These are phyloP conservation scores for Knoxdaviesia capensis DNA, from an alignment of 2,329 filamentous ascomycete genomes.

Conservation along the genomic window DNA sequence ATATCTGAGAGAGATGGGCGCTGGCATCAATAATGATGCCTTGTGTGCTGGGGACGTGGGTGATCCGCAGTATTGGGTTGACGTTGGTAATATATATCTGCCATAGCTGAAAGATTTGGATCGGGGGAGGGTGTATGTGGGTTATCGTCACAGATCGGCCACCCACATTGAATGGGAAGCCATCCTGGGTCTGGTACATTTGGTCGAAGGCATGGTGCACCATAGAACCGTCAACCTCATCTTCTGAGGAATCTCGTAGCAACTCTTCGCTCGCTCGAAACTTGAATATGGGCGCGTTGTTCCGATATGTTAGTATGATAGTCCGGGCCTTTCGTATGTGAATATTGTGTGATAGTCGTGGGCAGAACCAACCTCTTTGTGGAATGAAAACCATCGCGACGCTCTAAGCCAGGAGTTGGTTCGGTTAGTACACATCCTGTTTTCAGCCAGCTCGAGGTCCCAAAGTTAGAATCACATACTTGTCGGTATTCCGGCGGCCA, in stretches of 20 bases:
- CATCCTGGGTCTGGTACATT: slow-evolving; percentile 34
- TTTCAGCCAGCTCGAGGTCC: too few species aligned
- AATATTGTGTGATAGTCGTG: background rate
- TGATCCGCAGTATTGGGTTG: slow-evolving; percentile 47
- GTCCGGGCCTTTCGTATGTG: background rate
- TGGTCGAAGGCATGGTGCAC: slow-evolving; percentile 38
- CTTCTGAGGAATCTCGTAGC: slow-evolving; percentile 33
- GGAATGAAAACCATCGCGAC: slow-evolving; percentile 27
- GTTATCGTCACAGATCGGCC: slow-evolving; percentile 21
- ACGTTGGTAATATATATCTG: slow-evolving; percentile 51
- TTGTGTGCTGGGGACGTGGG: slow-evolving; percentile 45
- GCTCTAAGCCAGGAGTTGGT: too few species aligned
- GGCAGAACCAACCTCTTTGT: slow-evolving; percentile 23
- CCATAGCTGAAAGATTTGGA: slow-evolving; percentile 46
- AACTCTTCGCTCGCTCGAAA: slow-evolving; percentile 28
- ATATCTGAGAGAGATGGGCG: slow-evolving; percentile 28
- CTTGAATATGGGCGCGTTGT: slow-evolving; percentile 10
- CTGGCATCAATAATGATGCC: slow-evolving; percentile 42
- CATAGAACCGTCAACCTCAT: slow-evolving; percentile 28
- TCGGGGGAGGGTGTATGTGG: slow-evolving; percentile 28
- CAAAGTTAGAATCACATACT: too few species aligned
- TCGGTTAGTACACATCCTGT: too few species aligned
- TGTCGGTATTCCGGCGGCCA: slow-evolving; percentile 1
- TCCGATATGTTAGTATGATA: background rate
- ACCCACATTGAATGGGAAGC: slow-evolving; percentile 36